These are phyloP conservation scores for Penicillium antarcticum DNA, from an alignment of 495 filamentous ascomycete species.

Conservation along the genomic window DNA sequence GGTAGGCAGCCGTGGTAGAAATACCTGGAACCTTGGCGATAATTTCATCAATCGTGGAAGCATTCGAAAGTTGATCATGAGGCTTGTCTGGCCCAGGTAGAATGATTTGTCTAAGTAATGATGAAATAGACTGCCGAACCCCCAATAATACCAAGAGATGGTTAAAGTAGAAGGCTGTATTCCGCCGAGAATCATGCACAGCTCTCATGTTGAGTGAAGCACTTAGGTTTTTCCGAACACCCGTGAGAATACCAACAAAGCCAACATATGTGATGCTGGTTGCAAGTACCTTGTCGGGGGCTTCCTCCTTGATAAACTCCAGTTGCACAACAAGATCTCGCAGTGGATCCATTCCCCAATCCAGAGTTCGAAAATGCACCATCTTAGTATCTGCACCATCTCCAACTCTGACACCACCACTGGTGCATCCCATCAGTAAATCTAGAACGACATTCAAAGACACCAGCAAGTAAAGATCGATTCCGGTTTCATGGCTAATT, in stretches of 20 bases:
- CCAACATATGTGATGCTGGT: slow-evolving; percentile 60
- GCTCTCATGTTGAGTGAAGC: slow-evolving; percentile 64
- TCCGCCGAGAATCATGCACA: slow-evolving; percentile 45
- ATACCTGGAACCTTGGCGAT: slow-evolving; percentile 26
- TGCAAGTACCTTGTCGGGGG: slow-evolving; percentile 45
- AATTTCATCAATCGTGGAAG: slow-evolving; percentile 25
- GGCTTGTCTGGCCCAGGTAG: slow-evolving; percentile 19
- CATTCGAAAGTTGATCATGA: neutral
- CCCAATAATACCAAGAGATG: slow-evolving; percentile 56
- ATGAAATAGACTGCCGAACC: slow-evolving; percentile 52
- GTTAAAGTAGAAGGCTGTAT: slow-evolving; percentile 44
- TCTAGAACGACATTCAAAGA: slow-evolving; percentile 62
- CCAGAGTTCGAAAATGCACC: slow-evolving; percentile 64
- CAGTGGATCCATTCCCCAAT: slow-evolving; percentile 64
- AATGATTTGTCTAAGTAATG: slow-evolving; percentile 45
- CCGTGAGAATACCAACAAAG: slow-evolving; percentile 61
- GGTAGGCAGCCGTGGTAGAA: slow-evolving; percentile 54
- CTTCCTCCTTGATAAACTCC: slow-evolving; percentile 45
- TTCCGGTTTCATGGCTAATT: slow-evolving; percentile 48
- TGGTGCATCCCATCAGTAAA: slow-evolving; percentile 64
- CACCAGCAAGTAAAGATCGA: slow-evolving; percentile 58
- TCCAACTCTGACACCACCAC: slow-evolving; percentile 44
- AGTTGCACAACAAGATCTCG: slow-evolving; percentile 55
- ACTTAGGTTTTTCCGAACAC: slow-evolving; percentile 53
- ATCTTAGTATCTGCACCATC: slow-evolving; percentile 30